Base-by-base conservation (phyloP, 352 stramenopile genomes). In the Lagenidium giganteum region DNA sequence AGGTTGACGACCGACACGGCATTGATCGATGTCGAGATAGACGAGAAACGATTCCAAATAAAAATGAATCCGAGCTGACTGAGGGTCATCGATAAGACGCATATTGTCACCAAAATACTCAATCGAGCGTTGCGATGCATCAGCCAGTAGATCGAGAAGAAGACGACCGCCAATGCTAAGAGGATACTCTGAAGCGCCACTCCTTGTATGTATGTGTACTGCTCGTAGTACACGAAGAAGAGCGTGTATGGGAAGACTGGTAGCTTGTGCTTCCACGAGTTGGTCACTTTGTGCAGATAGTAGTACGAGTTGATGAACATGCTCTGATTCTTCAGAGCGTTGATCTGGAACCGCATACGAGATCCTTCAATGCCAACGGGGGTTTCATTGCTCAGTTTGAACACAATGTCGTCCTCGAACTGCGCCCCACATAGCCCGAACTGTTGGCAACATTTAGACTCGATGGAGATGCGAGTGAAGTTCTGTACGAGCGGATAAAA, bases 211-310 rank as follows among this genome's bases (percentile, higher is more conserved):
- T 90, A 94, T 37, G 71, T 76, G 67, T 96, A 96, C 59, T 96
- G 87, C 44, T 96, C 87, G 51, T 96, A 94, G 51, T 86, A 96
- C 14, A 96, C 82, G 52, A 96, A 95, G 32, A 90, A 92, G 26
- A 96, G 60, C 34, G 76, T 84, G 57, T 96, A 96, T 13, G 84
- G 82, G 43, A 96, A 96, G 11, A 83, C 81, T 34, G 26, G 14
- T 21, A 50, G 49, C 8, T 11, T 33, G 20, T 6, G 14, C 22
- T 64, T 65, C 72, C 69, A 86, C 14, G 55, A 42, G 28, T 48
- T 47, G 5, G 69, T 75, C 27, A 83, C 54, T 1, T 73, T 46
- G 50, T 88, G 70, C 30, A 93, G 61, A 39, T 96, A 96, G 52
- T 87, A 95, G 51, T 89, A 92, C 53, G 79, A 93, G 49, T 96